Conservation (phyloP, 1,284 basidiomycete genomes). For the Ganoderma leucocontextum region DNA sequence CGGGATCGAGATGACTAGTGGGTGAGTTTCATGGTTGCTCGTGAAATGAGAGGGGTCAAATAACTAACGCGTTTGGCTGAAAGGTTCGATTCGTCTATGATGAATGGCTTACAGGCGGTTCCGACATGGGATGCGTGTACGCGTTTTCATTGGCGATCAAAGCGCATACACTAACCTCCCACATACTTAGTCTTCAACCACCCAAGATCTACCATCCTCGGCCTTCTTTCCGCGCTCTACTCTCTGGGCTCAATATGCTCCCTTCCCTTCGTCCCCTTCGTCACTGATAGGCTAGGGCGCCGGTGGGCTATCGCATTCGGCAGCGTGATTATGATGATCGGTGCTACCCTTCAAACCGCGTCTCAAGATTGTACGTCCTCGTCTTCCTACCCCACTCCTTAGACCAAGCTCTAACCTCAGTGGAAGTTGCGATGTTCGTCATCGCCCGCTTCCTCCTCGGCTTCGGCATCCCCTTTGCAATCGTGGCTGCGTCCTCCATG, state of each 20-base stretch:
- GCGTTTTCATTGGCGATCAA: conserved; percentile 22
- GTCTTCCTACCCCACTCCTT: not conserved
- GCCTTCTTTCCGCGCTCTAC: conserved; percentile 61
- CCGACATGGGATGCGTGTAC: conserved; percentile 64
- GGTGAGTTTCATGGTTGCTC: conserved; percentile 46
- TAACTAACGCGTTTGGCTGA: not conserved
- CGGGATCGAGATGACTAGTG: conserved; percentile 69
- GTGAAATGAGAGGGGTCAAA: not conserved
- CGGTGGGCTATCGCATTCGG: conserved; percentile 66
- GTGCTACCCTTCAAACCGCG: conserved; percentile 71
- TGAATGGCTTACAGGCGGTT: conserved; percentile 69
- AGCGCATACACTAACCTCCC: not conserved
- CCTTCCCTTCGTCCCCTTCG: conserved; percentile 70
- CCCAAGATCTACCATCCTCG: conserved; percentile 58
- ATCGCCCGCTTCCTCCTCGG: conserved; percentile 59
- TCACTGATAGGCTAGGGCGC: conserved; percentile 72
- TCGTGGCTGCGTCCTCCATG: conserved; percentile 56
- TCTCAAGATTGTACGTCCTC: conserved; percentile 61
- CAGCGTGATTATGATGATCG: conserved; percentile 67
- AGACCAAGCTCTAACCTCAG: not conserved
- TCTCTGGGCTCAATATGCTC: conserved; percentile 62
- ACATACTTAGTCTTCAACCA: conserved; percentile 51
- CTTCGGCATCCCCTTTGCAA: conserved; percentile 63
- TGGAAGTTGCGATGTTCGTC: conserved; percentile 54
- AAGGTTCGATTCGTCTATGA: conserved; percentile 67